These are phyloP conservation scores for Saturnispora diversa DNA, from an alignment of 805 yeast species.

Conservation along the genomic window DNA sequence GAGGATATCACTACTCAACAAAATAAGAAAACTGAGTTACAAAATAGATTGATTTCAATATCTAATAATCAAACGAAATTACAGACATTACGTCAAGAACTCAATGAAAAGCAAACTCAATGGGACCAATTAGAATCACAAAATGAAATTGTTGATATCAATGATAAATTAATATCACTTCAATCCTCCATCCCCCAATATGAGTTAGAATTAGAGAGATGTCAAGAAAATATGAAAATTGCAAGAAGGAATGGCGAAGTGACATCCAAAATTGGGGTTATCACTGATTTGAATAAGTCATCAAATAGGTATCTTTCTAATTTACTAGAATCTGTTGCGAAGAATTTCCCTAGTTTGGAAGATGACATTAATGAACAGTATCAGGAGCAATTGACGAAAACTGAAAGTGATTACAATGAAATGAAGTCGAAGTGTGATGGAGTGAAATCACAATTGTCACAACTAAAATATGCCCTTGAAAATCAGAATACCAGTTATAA, in stretches of 20 bases:
- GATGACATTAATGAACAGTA: slow-evolving; percentile 10
- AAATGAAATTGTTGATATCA: slow-evolving; percentile 26
- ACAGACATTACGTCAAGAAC: slow-evolving; percentile 35
- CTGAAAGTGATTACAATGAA: slow-evolving; percentile 11
- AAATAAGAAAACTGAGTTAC: slow-evolving; percentile 32
- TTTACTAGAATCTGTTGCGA: slow-evolving; percentile 5
- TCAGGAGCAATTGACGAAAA: background rate
- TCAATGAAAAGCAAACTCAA: slow-evolving; percentile 33
- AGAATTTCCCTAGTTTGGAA: slow-evolving; percentile 11
- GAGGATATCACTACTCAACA: slow-evolving; percentile 34
- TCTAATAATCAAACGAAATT: slow-evolving; percentile 40
- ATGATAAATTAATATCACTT: slow-evolving; percentile 30
- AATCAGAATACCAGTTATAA: slow-evolving; percentile 3
- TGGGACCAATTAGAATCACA: slow-evolving; percentile 27
- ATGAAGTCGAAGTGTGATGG: slow-evolving; percentile 11
- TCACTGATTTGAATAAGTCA: slow-evolving; percentile 16
- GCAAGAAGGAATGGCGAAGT: slow-evolving; percentile 52
- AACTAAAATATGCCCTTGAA: slow-evolving; percentile 8
- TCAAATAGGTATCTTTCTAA: slow-evolving; percentile 17
- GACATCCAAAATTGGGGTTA: slow-evolving; percentile 41
- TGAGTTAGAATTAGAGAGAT: slow-evolving; percentile 43
- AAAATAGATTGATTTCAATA: slow-evolving; percentile 32
- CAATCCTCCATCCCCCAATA: slow-evolving; percentile 31
- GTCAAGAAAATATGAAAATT: slow-evolving; percentile 41
- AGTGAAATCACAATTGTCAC: slow-evolving; percentile 11